A percentile compares a stretch with the other conserved stretches of the same genome.
These are phyloP conservation scores for Corylus avellana DNA, from an alignment of 306 rosid species.

Conservation along the genomic window DNA sequence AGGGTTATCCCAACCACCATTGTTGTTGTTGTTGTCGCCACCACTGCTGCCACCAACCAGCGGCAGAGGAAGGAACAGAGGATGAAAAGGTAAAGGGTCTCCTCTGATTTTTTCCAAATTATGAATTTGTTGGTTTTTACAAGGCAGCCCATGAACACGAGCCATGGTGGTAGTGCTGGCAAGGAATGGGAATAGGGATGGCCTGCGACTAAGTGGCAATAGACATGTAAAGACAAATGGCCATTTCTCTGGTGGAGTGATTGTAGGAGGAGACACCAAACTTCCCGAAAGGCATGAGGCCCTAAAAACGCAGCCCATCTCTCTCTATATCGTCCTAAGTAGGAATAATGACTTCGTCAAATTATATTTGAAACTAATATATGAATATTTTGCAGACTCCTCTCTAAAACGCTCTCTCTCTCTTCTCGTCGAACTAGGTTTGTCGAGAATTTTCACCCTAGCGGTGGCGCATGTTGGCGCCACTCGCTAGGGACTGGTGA, in stretches of 20 bases:
- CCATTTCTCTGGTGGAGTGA: neutral
- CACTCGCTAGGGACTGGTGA: too few species aligned
- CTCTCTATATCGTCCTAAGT: neutral
- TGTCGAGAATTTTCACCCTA: too few species aligned
- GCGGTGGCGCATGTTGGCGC: too few species aligned
- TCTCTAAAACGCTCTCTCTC: too few species aligned
- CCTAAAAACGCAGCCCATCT: conserved; percentile 35
- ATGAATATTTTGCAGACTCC: too few species aligned
- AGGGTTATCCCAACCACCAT: conserved; percentile 50
- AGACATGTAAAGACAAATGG: neutral
- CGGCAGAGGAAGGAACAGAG: conserved; percentile 22
- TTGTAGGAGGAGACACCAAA: neutral
- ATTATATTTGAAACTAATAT: too few species aligned
- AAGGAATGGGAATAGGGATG: neutral
- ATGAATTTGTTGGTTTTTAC: conserved; percentile 8
- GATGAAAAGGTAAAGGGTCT: conserved; percentile 29
- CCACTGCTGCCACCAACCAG: conserved; percentile 4
- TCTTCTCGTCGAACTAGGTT: too few species aligned
- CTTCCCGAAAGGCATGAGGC: conserved; percentile 20
- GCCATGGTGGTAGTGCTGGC: neutral
- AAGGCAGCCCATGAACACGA: conserved; percentile 5
- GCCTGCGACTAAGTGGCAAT: neutral
- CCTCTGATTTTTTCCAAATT: neutral
- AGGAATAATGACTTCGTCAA: too few species aligned
- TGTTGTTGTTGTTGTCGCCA: conserved; percentile 19